These are phyloP conservation scores for Gaeumannomyces tritici DNA, from an alignment of 2,329 filamentous ascomycete genomes.

Conservation along the genomic window DNA sequence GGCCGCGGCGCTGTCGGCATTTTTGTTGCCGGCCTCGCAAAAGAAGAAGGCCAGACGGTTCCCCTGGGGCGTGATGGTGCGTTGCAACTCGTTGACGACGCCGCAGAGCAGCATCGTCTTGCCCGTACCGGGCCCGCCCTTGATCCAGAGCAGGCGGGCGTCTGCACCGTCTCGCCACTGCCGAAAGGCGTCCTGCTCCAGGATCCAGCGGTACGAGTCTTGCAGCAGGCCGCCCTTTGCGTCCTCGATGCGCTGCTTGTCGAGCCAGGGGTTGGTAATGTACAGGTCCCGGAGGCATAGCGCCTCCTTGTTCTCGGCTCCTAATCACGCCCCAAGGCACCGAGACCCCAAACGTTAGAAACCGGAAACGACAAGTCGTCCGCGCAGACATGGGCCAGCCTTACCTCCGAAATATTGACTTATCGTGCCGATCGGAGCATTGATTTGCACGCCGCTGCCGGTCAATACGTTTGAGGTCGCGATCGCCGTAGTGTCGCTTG, in stretches of 20 bases:
- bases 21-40: conserved; percentile 27
- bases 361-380: too few relatives aligned
- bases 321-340: too few relatives aligned
- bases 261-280: conserved; percentile 10
- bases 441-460: too few relatives aligned
- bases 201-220: conserved; percentile 22
- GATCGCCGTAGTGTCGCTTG: too few relatives aligned
- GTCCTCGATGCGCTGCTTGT: conserved; percentile 12
- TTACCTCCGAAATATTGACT: too few relatives aligned
- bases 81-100: conserved; percentile 9
- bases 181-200: conserved; percentile 16
- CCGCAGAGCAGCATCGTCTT: conserved; percentile 16
- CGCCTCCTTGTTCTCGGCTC: too few relatives aligned
- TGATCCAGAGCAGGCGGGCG: conserved; percentile 21
- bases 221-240: conserved; percentile 15
- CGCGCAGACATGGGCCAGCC: too few relatives aligned
- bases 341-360: too few relatives aligned
- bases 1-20: conserved; percentile 25
- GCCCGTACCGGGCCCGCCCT: conserved; percentile 23
- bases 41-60: conserved; percentile 24
- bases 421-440: too few relatives aligned
- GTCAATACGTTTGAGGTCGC: too few relatives aligned
- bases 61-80: background rate
- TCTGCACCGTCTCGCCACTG: conserved; percentile 14
- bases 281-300: conserved; percentile 5